A percentile compares a stretch with the other conserved stretches of the same genome.
These are phyloP conservation scores for Candida incommunis DNA, from an alignment of 805 yeast species.

Conservation along the genomic window DNA sequence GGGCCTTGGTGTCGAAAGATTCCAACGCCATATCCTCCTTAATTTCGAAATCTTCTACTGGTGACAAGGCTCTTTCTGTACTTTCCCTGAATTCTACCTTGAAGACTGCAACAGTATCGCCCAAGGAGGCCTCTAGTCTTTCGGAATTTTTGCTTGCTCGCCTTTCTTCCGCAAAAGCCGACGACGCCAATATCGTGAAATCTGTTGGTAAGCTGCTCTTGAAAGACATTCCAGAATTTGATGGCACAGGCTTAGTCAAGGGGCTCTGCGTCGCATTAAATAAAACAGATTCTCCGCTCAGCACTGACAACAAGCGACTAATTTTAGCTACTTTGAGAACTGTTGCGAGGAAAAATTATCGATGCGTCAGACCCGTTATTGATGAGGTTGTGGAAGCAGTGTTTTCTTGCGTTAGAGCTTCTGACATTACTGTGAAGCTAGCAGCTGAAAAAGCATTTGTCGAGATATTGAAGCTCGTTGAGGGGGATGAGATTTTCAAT, in stretches of 20 bases:
- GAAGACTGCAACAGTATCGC: neutral
- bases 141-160: neutral
- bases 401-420: constrained; percentile 72
- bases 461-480: constrained; percentile 58
- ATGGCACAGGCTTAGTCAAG: constrained; percentile 25
- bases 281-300: constrained; percentile 43
- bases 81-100: neutral
- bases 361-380: constrained; percentile 36
- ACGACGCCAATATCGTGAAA: constrained; percentile 60
- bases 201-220: constrained; percentile 75
- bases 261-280: constrained; percentile 37
- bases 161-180: constrained; percentile 24
- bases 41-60: neutral
- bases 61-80: neutral
- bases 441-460: constrained; percentile 89
- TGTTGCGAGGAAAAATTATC: constrained; percentile 45
- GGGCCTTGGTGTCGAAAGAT: neutral
- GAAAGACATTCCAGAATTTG: constrained; percentile 18
- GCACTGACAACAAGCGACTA: constrained; percentile 61
- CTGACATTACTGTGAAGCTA: constrained; percentile 78
- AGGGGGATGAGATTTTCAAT: constrained; percentile 40
- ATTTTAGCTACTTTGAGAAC: constrained; percentile 67
- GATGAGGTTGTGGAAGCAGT: constrained; percentile 55
- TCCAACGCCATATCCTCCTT: neutral
- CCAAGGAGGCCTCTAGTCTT: neutral